Conservation (phyloP, 108 stramenopile species). For the Nannochloropsis granulata region DNA sequence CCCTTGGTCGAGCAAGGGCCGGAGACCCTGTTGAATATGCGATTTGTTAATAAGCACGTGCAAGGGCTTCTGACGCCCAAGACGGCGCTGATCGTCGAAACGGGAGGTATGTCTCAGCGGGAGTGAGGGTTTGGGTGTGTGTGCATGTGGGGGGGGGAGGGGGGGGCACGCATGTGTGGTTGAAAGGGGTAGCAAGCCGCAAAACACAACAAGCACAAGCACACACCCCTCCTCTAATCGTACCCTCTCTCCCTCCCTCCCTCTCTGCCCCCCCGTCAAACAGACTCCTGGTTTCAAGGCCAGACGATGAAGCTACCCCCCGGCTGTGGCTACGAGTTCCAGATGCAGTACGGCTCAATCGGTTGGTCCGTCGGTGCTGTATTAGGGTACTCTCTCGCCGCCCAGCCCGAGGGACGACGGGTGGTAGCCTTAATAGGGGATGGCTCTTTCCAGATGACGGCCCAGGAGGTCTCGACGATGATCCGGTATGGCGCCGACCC, state of each 20-base stretch:
- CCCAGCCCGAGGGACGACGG: neutral
- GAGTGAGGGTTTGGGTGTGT: too few species aligned
- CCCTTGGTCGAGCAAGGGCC: neutral
- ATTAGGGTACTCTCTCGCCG: neutral
- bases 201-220: too few species aligned
- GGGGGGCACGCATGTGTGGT: too few species aligned
- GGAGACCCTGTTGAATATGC: neutral
- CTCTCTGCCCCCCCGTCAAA: neutral
- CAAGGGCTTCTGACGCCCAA: neutral
- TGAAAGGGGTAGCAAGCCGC: too few species aligned
- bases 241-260: too few species aligned
- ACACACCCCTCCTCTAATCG: too few species aligned
- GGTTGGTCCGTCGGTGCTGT: constrained; percentile 10
- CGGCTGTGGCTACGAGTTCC: neutral
- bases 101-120: neutral
- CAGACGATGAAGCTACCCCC: neutral
- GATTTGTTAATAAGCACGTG: neutral
- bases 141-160: too few species aligned
- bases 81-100: neutral
- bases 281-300: constrained; percentile 2
- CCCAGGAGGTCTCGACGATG: constrained; percentile 10
- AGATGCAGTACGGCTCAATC: constrained; percentile 12
- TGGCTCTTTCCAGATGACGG: constrained; percentile 2
- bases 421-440: constrained; percentile 3
- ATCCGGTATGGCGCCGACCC: neutral